Percentiles rank a stretch among this genome's conserved stretches.
phyloP scores from a whole-genome alignment of 2,329 filamentous ascomycete genomes.

The Pseudogymnoascus sp. region DNA sequence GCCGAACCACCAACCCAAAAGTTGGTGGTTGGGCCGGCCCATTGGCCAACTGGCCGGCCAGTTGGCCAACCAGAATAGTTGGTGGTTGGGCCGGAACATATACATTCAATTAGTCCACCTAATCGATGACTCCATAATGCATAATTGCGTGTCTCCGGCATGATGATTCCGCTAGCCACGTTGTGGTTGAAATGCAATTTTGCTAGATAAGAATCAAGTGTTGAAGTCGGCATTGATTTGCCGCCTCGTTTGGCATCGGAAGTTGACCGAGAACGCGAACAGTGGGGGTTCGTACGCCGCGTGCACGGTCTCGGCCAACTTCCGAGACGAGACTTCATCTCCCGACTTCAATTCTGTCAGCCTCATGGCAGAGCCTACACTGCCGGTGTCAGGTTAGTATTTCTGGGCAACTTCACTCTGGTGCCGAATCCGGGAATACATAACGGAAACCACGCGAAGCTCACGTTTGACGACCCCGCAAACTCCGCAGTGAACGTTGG shows the following conservation, averaged over 20 bases:
- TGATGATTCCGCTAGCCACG: neutral
- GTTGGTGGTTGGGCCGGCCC: no score
- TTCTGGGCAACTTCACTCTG: neutral
- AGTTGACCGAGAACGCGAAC: slow-evolving; percentile 4
- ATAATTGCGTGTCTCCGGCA: neutral
- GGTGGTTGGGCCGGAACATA: no score
- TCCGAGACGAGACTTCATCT: slow-evolving; percentile 8
- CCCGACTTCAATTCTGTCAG: neutral
- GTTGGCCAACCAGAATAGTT: no score
- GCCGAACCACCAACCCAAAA: no score
- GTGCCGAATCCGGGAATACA: neutral
- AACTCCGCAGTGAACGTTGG: neutral
- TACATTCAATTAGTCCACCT: neutral
- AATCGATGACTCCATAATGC: neutral
- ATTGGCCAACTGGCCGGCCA: no score
- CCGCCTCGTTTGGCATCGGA: slow-evolving; percentile 1
- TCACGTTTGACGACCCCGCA: neutral
- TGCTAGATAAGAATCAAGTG: neutral
- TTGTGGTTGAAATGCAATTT: neutral
- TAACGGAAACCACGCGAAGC: neutral
- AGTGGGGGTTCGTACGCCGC: neutral
- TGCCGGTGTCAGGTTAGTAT: neutral
- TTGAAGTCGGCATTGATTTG: neutral
- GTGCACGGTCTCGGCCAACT: slow-evolving; percentile 7
- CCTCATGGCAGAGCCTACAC: neutral